Percentiles rank a stretch among this genome's conserved stretches.
Evolutionary conservation across 1,284 basidiomycete genomes (phyloP).

Genomic region (Trichosporon sp.): DNA sequence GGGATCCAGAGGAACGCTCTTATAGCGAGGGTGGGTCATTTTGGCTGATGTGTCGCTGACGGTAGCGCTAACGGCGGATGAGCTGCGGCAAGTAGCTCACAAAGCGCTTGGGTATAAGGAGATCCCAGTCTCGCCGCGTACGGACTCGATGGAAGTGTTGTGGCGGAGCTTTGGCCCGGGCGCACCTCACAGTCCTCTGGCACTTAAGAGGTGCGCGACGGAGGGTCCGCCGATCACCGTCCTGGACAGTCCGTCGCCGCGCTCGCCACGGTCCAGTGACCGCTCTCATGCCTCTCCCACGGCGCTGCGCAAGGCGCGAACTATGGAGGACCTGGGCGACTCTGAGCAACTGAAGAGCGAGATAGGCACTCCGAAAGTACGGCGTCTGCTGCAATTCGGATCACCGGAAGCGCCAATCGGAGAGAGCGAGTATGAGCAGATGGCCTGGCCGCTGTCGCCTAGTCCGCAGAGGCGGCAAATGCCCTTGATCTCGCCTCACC

Average conservation of each 20-base stretch:
- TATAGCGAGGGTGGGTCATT: constrained; percentile 54
- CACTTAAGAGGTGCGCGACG: not conserved
- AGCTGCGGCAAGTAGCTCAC: not conserved
- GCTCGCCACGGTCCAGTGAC: not conserved
- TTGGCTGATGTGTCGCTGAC: not conserved
- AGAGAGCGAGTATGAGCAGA: not conserved
- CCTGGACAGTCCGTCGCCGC: not conserved
- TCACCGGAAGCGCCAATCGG: not conserved
- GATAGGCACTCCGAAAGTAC: not conserved
- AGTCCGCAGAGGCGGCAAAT: not conserved
- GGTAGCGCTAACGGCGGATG: not conserved
- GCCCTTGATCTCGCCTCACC: not conserved
- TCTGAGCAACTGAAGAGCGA: not conserved
- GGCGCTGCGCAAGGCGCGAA: not conserved
- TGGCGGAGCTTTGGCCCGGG: not conserved
- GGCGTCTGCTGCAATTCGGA: too few relatives aligned
- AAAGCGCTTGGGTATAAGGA: not conserved
- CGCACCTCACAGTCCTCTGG: not conserved
- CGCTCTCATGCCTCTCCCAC: not conserved
- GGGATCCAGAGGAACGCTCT: constrained; percentile 56
- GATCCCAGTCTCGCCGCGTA: not conserved
- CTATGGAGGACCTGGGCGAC: not conserved
- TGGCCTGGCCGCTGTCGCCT: not conserved
- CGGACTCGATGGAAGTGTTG: not conserved
- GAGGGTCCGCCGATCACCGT: not conserved